phyloP scores from a whole-genome alignment of 352 stramenopile species.

The Phytophthora aleatoria region DNA sequence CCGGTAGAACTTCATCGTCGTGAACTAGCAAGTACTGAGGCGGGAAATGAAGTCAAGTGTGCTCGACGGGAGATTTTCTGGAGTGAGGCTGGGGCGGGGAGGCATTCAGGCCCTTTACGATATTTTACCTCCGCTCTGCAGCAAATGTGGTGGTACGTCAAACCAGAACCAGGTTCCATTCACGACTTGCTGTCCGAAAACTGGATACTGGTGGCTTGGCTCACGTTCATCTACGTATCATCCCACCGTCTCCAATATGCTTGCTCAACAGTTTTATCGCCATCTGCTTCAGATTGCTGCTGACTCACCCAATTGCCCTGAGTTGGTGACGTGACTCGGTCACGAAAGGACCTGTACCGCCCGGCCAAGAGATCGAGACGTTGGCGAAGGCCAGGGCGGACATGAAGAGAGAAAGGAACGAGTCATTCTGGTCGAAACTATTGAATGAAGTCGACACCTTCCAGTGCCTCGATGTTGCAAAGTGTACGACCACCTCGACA shows the following conservation, averaged over 20 bases:
- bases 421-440: no score
- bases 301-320: no score
- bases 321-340: background rate
- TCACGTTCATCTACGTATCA: slow-evolving; percentile 5
- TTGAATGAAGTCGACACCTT: no score
- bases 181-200: background rate
- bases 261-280: background rate
- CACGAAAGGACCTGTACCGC: background rate
- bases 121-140: no score
- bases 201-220: slow-evolving; percentile 1
- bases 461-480: no score
- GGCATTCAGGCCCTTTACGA: background rate
- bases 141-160: background rate
- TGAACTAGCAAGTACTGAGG: background rate
- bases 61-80: background rate
- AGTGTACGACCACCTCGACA: no score
- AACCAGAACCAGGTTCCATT: slow-evolving; percentile 4
- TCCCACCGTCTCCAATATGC: background rate
- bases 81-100: background rate
- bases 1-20: background rate
- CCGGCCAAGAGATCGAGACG: background rate
- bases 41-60: background rate
- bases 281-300: no score
- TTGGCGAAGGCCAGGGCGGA: background rate
- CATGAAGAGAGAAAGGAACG: no score